These are phyloP conservation scores for Xylaria palmicola DNA, from an alignment of 495 filamentous ascomycete species.

Conservation along the genomic window DNA sequence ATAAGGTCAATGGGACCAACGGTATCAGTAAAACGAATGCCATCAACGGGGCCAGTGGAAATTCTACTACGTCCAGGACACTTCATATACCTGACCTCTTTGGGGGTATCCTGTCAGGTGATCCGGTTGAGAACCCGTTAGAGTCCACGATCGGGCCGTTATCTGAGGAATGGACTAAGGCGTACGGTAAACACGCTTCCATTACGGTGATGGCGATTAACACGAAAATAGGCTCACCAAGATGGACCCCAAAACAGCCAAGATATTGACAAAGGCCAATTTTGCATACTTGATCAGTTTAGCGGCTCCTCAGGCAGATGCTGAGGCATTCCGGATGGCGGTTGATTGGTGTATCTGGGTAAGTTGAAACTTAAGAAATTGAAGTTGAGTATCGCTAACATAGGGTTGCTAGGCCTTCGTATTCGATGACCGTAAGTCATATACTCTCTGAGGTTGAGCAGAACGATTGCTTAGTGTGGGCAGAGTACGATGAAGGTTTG, in stretches of 20 bases:
- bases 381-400: background rate
- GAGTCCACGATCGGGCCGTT: background rate
- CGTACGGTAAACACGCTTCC: background rate
- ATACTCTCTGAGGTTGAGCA: background rate
- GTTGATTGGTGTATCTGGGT: conserved; percentile 1
- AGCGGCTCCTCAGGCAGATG: background rate
- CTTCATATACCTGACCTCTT: conserved; percentile 4
- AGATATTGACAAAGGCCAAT: background rate
- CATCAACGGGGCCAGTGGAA: background rate
- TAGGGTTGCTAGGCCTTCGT: background rate
- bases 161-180: conserved; percentile 1
- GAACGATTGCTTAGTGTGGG: background rate
- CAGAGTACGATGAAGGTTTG: conserved; percentile 2
- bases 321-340: background rate
- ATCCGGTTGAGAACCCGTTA: background rate
- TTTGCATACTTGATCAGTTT: background rate
- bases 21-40: background rate
- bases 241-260: background rate
- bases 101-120: background rate
- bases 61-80: background rate
- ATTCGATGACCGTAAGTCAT: background rate
- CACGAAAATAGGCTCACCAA: background rate
- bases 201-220: background rate
- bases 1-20: background rate
- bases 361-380: background rate